Base-by-base conservation (phyloP, 164 flowering plant species). In the Warburgia ugandensis region DNA sequence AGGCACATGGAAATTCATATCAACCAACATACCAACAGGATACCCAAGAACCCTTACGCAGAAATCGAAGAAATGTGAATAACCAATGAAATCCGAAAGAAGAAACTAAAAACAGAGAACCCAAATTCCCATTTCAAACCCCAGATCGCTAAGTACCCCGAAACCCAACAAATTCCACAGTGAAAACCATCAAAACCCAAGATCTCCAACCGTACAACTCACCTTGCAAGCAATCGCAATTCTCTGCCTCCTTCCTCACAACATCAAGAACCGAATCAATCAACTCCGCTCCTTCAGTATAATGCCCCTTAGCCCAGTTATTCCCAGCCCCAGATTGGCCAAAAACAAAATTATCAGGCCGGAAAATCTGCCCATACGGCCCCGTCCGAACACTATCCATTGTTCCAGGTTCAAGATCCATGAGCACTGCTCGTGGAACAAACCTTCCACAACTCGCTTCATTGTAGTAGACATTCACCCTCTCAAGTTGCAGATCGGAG, bases 161-260 rank as follows among this genome's bases (percentile, higher is more conserved):
- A 33, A 27, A 12, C 23, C 48, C 13, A 11, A 44, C 9, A 44
- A 44, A 20, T n/a, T n/a, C n/a, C n/a, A n/a, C n/a, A n/a, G n/a
- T n/a, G 11, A 44, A 22, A 10, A 44, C 11, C 27, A 10, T 12
- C 50, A 47, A 27, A 47, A n/a, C n/a, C 8, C 30, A 1, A 27
- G 10, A 45, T 35, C 29, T 9, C 12, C 6, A 0, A 10, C 12
- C 6, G 0, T 14, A 29, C n/a, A 12, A 20, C 27, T 6, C 11
- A 62, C 65, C 65, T 61, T 61, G 65, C 49, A 61, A 40, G 54
- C 65, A 61, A 41, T 61, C 65, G 46, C 65, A 61, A 29, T 61
- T 61, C 54, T 61, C 65, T n/a, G n/a, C n/a, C n/a, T n/a, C n/a
- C n/a, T n/a, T n/a, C n/a, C n/a, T n/a, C n/a, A n/a, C n/a, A n/a